Base-by-base conservation (phyloP, 2,329 filamentous ascomycete species). In the Alternaria postmessia region DNA sequence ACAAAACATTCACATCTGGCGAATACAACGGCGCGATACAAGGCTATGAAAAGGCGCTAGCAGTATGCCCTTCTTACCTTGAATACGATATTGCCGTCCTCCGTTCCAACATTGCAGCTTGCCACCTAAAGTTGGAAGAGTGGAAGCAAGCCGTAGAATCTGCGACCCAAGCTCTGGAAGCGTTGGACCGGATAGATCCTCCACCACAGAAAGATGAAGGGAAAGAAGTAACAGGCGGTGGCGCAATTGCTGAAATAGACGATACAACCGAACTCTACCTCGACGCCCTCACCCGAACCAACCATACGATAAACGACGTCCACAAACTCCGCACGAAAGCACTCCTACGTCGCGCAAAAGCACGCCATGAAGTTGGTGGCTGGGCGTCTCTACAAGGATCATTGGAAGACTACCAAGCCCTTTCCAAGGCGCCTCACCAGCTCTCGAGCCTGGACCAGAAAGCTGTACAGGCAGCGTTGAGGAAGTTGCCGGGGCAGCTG, bases 81-180 rank as follows among this genome's bases (percentile, higher is more conserved):
- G 89, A 94, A 75, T 97, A 92, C 80, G 93, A 97, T 69, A 84
- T 94, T 63, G 93, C 94, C 26, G 92, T 98, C 9, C 84, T 98
- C 6, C 88, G 90, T 60, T 93, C 91, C 75, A 98, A 98, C 81
- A 90, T 97, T 66, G 87, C 94, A 2, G 94, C 94, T 9, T 97
- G 93, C 75, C 88, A 97, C 70, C 78, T 98, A 55, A 96, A 96
- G 76, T 83, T 96, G 3, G 84, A 89, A 62, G 89, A 94, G 62
- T 97, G 93, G 92, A 93, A 94, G 67, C 88, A 92, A 30, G 92
- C 93, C 9, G 85, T 93, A 43, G 89, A 89, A 49, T 85, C 87
- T 9, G 93, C 94, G 1, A 91, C 88, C 0, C 83, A 86, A 11
- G 89, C 92, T 2, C 75, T 98, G 0, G 89, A 94, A 11, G 84